Evolutionary conservation across 495 filamentous ascomycete genomes (phyloP).

Genomic region (Margaritispora aquatica): DNA sequence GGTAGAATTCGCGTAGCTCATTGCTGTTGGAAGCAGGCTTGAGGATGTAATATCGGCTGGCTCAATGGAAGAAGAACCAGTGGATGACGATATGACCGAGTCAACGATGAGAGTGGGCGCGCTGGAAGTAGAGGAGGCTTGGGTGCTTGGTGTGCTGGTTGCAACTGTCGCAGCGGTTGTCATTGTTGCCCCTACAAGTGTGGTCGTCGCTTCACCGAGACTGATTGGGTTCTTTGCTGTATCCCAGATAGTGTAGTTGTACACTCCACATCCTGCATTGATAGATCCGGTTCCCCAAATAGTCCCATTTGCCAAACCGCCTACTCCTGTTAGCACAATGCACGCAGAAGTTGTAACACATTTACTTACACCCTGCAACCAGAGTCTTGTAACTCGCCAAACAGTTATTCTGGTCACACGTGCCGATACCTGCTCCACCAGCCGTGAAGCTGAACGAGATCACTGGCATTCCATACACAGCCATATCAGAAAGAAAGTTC

Average conservation of each 20-base stretch:
- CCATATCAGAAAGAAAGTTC: not conserved
- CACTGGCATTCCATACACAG: not conserved
- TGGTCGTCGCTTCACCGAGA: not conserved
- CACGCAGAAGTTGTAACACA: not conserved
- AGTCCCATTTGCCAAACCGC: not conserved
- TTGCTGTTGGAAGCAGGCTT: not conserved
- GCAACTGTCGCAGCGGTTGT: not conserved
- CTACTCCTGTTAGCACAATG: not conserved
- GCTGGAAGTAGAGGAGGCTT: not conserved
- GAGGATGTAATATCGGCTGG: not conserved
- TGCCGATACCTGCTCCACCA: not conserved
- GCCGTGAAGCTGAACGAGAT: not conserved
- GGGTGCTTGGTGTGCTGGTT: not conserved
- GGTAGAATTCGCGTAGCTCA: not conserved
- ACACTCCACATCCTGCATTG: not conserved
- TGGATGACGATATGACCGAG: not conserved
- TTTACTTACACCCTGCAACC: not conserved
- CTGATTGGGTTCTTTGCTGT: not conserved
- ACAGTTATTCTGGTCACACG: not conserved
- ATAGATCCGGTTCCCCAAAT: conserved; percentile 2
- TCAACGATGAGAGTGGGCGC: not conserved
- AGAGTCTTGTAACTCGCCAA: conserved; percentile 1
- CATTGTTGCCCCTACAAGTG: not conserved
- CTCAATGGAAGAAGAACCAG: not conserved
- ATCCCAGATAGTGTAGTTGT: conserved; percentile 9